A percentile compares a stretch with the other conserved stretches of the same genome.
Evolutionary conservation across 495 filamentous ascomycete genomes (phyloP).

Genomic region (Cercophora scortea): DNA sequence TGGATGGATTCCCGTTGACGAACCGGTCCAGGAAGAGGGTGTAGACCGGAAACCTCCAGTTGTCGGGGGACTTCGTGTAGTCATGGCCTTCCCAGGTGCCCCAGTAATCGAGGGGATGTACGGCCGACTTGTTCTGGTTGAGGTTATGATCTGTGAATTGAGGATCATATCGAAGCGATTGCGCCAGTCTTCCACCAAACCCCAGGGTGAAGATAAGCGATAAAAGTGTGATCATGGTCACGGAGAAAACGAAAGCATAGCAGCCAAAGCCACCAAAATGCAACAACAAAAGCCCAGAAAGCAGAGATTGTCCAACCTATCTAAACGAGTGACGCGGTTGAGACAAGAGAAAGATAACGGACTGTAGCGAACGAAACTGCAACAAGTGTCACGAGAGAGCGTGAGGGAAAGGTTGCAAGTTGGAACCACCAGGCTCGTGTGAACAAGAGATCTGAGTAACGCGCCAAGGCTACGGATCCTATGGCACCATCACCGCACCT

Average conservation of each 20-base stretch:
- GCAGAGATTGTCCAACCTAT: background rate
- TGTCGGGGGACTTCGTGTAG: constrained; percentile 51
- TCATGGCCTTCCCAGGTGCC: constrained; percentile 43
- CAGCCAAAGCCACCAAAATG: constrained; percentile 1
- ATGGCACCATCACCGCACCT: too few species aligned
- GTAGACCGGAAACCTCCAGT: constrained; percentile 66
- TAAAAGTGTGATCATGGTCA: constrained; percentile 2
- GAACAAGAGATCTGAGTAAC: too few species aligned
- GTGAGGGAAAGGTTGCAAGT: too few species aligned
- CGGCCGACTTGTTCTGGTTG: constrained; percentile 51
- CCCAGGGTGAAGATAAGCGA: constrained; percentile 5
- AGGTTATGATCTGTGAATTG: constrained; percentile 47
- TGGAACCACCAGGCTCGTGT: too few species aligned
- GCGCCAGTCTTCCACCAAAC: constrained; percentile 3
- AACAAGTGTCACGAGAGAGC: too few species aligned
- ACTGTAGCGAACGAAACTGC: background rate
- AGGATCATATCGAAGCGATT: constrained; percentile 45
- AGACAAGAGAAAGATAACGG: background rate
- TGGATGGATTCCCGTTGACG: constrained; percentile 62
- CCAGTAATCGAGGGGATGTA: constrained; percentile 50
- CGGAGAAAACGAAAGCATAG: constrained; percentile 5
- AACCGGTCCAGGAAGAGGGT: constrained; percentile 61
- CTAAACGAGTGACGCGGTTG: background rate
- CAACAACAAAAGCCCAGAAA: background rate
- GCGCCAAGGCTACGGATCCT: too few species aligned